Base-by-base conservation (phyloP, 164 flowering plant genomes). In the Dillenia suffruticosa region DNA sequence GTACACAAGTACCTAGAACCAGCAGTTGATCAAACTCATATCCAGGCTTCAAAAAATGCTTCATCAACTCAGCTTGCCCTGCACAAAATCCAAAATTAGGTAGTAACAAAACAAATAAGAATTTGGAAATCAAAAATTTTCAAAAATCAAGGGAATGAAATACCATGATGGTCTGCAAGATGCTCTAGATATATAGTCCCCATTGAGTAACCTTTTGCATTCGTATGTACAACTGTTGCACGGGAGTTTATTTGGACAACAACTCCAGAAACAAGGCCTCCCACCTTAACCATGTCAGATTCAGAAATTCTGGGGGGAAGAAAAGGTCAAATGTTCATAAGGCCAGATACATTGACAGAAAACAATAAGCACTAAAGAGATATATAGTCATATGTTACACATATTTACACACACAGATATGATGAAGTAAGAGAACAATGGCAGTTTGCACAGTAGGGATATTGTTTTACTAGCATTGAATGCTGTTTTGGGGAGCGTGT, bases 161-260 rank as follows among this genome's bases (percentile, higher is more conserved):
- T 9, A 92, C 97, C 97, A 57, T 74, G 84, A 66, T 86, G 82
- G 74, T 95, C 99, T 12, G 99, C 84, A 75, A 95, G 75, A 73
- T 95, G 99, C 68, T 92, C 97, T 19, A 60, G 72, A 44, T 68
- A 65, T 54, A 95, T 82, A 65, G 84, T 79, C 22, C 99, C 99
- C 82, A 76, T 89, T 46, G 67, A 64, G 72, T 73, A 69, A 66
- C 79, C 72, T 49, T 75, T 75, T 9, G 59, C 64, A 54, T 77
- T 71, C 52, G 88, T 77, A 68, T 61, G 64, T 45, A 95, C 82
- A 22, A 85, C 57, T 53, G 89, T 68, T 43, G 83, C 77, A 68
- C 63, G 45, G 44, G 90, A 71, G 43, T 82, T 82, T n/a, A 87
- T 62, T 26, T 61, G 63, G 48, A 82, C 92, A 68, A 92, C 90